Conservation (phyloP, 2,329 filamentous ascomycete species). For the Microsporum ferrugineum region DNA sequence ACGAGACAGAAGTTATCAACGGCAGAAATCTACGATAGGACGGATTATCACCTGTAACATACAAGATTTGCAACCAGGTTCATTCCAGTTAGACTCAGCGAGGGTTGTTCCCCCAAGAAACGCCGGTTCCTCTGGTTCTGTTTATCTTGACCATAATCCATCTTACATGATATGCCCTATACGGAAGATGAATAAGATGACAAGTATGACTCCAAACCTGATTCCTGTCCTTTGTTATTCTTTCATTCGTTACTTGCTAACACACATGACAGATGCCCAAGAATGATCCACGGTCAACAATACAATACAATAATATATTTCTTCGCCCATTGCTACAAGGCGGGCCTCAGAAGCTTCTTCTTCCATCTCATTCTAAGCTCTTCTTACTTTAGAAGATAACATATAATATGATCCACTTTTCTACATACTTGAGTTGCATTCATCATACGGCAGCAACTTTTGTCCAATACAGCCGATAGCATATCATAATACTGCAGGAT, state of each 20-base stretch:
- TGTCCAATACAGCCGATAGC: too few relatives aligned
- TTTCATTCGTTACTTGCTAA: conserved; percentile 25
- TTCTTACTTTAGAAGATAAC: too few relatives aligned
- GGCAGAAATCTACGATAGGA: conserved; percentile 20
- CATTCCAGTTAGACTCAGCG: conserved; percentile 40
- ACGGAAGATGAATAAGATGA: conserved; percentile 24
- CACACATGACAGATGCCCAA: conserved; percentile 20
- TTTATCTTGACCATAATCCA: conserved; percentile 9
- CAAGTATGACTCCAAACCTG: conserved; percentile 42
- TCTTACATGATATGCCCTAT: too few relatives aligned
- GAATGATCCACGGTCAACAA: conserved; percentile 17
- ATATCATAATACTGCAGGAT: too few relatives aligned
- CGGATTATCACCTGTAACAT: conserved; percentile 46
- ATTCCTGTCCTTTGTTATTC: conserved; percentile 36
- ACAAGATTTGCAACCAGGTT: conserved; percentile 50
- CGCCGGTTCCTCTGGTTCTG: conserved; percentile 6
- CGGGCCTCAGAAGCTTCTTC: too few relatives aligned
- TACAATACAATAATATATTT: too few relatives aligned
- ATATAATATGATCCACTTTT: too few relatives aligned
- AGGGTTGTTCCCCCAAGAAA: conserved; percentile 5
- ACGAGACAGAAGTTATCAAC: not conserved
- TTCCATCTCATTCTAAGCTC: too few relatives aligned
- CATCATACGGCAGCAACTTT: too few relatives aligned
- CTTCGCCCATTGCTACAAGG: too few relatives aligned
- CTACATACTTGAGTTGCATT: too few relatives aligned